Evolutionary conservation across 805 yeast genomes (phyloP).

Genomic region (Wickerhamiella sorbophila): DNA sequence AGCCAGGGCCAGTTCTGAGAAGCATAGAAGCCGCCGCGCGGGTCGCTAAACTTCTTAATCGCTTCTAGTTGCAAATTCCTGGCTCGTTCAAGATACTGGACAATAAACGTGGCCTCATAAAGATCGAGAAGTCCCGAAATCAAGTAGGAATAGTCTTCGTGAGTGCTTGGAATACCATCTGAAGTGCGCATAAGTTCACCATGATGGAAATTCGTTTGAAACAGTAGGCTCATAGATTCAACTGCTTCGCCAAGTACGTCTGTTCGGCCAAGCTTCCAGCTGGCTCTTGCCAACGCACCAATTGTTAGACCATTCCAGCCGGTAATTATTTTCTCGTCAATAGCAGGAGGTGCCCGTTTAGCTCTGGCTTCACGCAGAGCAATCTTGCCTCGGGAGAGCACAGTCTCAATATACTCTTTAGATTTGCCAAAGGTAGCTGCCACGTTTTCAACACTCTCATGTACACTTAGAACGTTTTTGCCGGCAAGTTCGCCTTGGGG

Average conservation of each 20-base stretch:
- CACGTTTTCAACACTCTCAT: constrained; percentile 18
- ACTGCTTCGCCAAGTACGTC: constrained; percentile 19
- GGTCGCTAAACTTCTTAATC: constrained; percentile 23
- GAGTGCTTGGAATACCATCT: constrained; percentile 15
- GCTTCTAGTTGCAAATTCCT: constrained; percentile 23
- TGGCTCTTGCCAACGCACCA: constrained; percentile 26
- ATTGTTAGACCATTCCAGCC: constrained; percentile 28
- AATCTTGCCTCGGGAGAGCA: constrained; percentile 18
- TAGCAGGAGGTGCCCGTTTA: constrained; percentile 19
- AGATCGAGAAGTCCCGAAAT: constrained; percentile 26
- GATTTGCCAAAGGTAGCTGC: constrained; percentile 24
- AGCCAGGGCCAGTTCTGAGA: constrained; percentile 17
- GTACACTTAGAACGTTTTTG: constrained; percentile 24
- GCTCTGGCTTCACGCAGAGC: constrained; percentile 18
- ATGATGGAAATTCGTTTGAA: not conserved
- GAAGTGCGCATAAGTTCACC: constrained; percentile 2
- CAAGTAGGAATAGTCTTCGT: constrained; percentile 27
- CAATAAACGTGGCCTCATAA: constrained; percentile 22
- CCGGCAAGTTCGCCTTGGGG: constrained; percentile 20
- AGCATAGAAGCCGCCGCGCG: constrained; percentile 23
- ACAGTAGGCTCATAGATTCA: constrained; percentile 15
- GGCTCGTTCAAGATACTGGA: constrained; percentile 22
- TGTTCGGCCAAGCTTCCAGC: constrained; percentile 10
- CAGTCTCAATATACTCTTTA: constrained; percentile 11
- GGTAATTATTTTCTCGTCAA: constrained; percentile 25